Evolutionary conservation across 768 basidiomycete species (phyloP), one percentile per base, ranked within the genome.

Genomic region (Boletellus ananas): DNA sequence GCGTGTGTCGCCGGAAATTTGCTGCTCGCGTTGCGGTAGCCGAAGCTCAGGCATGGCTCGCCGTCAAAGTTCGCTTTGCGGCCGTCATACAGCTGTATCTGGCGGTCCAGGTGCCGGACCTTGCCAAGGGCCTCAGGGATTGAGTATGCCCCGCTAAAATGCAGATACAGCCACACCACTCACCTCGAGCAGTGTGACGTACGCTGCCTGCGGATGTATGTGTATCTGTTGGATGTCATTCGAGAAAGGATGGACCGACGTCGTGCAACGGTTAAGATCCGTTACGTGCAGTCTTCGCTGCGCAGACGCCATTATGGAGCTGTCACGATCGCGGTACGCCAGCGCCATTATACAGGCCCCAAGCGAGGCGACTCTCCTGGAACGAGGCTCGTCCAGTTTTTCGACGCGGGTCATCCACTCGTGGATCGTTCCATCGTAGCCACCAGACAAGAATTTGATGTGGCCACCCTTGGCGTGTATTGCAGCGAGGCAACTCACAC

Each of bases 41-140:
- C 75, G 57, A 82, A 79, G 53, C 69, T 65, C 47, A 74, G 58
- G 57, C 71, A 70, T 40, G 79, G 72, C 34, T 64, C 50, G 51
- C 69, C 59, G 54, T 67, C 59, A 52, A 78, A 78, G 25, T 64
- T 63, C 23, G 62, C 63, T 50, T 58, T 68, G 45, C 78, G 71
- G 43, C 63, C 57, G 57, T 82, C 81, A 54, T 69, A 81, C 34
- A 80, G 54, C 45, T 74, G 70, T 17, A 79, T 68, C 61, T 81
- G 80, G 40, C 66, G 63, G 54, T 78, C 75, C 46, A 76, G 67
- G 60, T 76, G 74, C 52, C 74, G 70, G 48, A 80, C 68, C 79
- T 81, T 58, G 45, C 29, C 27, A 29, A 29, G 43, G 50, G 41
- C 38, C 35, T 34, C 29, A 11, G 29, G 29, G 37, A 40, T 48